Evolutionary conservation across 768 basidiomycete species (phyloP).

Genomic region (Lactifluus pinguis): DNA sequence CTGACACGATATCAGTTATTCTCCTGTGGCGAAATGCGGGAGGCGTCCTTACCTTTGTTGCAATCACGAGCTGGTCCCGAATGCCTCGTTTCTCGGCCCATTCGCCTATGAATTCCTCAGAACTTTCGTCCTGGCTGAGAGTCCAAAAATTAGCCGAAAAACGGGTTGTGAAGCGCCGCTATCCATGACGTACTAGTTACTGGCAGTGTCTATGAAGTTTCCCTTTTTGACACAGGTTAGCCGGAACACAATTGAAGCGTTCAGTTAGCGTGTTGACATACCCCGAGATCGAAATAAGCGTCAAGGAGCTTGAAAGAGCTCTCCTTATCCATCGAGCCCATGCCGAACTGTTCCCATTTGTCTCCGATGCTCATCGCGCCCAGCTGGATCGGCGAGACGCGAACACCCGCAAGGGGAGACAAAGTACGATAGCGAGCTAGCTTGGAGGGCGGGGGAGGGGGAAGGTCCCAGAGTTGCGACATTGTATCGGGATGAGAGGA

Average conservation of each 20-base stretch:
- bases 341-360: conserved; percentile 26
- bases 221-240: conserved; percentile 10
- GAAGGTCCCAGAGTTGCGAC: not conserved
- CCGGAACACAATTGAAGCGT: too few relatives aligned
- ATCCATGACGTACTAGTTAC: conserved; percentile 24
- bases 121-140: conserved; percentile 21
- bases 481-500: not conserved
- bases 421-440: conserved; percentile 27
- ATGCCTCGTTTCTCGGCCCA: conserved; percentile 31
- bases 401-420: conserved; percentile 28
- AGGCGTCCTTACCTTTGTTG: conserved; percentile 19
- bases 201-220: conserved; percentile 31
- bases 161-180: too few relatives aligned
- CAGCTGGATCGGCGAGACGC: conserved; percentile 31
- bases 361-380: conserved; percentile 34
- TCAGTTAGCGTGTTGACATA: not conserved
- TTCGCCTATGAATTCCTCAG: conserved; percentile 34
- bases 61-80: conserved; percentile 32
- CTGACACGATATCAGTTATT: conserved; percentile 6
- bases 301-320: conserved; percentile 33
- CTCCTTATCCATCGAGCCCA: conserved; percentile 31
- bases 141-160: not conserved
- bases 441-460: conserved; percentile 21
- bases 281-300: conserved; percentile 28
- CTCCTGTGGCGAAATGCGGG: not conserved